Base-by-base conservation (phyloP, 2,329 filamentous ascomycete genomes). In the Ophiosphaerella korrae region DNA sequence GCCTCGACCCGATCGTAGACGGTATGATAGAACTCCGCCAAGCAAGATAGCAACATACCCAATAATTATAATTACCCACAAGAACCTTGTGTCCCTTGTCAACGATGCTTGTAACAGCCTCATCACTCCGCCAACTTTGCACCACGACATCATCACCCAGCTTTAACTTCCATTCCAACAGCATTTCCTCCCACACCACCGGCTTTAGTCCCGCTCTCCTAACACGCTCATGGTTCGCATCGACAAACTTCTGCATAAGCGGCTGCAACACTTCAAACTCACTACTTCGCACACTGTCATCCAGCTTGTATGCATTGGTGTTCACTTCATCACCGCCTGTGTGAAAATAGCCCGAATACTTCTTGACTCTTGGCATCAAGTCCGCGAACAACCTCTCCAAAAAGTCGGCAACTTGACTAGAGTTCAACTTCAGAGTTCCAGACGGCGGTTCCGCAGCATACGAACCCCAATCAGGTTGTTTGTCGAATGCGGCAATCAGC, bases 321-420 rank as follows among this genome's bases (percentile, higher is more conserved):
- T 94, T 93, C 54, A 95, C 85, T 77, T 96, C 92, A 65, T 96
- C 92, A 47, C 92, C 92, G 38, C 92, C 92, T 1, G 89, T 89
- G 75, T 96, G 91, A 78, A 93, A 95, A 75, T 93, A 84, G 6
- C 84, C 77, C 2, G 87, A 81, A 71, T 90, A 90, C 0, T 87
- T 85, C 9, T 32, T 41, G 0, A 71, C 52, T 7, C 71, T 56
- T 12, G 91, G 90, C 45, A 95, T 77, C 21, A 96, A 68, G 67
- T 96, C 92, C n/a, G 80, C 80, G 62, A 91, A 88, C 12, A 96
- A 74, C 33, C 74, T 87, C 49, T 88, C 82, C 9, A 96, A 73
- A 71, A 96, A 95, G 1, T 80, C 75, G 62, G 87, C 82, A 1
- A 94, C 90, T 1, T 76, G 81, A 1, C 84, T 76, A 46, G 85